Percentiles rank a stretch among this genome's conserved stretches.
Evolutionary conservation across 208 protist species (phyloP).

Genomic region (Leishmania amazonensis): DNA sequence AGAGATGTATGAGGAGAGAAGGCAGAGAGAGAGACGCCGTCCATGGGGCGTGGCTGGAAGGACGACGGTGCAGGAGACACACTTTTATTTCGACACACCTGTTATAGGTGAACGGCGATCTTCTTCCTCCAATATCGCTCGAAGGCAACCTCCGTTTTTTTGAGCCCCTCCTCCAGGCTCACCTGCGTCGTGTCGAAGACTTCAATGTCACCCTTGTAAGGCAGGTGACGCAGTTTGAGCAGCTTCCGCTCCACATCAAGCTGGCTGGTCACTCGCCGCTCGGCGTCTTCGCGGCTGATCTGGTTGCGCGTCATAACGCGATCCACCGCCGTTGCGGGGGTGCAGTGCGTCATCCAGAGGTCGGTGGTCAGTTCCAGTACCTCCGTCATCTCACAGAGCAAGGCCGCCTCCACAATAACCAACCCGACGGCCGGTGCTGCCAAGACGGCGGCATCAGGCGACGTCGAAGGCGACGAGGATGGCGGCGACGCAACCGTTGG

Average conservation of each 20-base stretch:
- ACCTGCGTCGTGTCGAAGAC: slow-evolving; percentile 63
- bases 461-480: slow-evolving; percentile 1
- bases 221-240: slow-evolving; percentile 27
- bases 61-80: background rate
- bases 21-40: background rate
- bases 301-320: slow-evolving; percentile 56
- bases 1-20: background rate
- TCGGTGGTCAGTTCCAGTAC: slow-evolving; percentile 48
- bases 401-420: slow-evolving; percentile 72
- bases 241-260: slow-evolving; percentile 31
- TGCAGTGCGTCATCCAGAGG: slow-evolving; percentile 75
- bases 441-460: background rate
- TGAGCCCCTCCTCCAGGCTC: slow-evolving; percentile 49
- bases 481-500: background rate
- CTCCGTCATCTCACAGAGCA: slow-evolving; percentile 60
- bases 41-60: background rate
- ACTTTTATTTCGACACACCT: background rate
- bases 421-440: slow-evolving; percentile 27
- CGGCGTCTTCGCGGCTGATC: slow-evolving; percentile 43
- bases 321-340: slow-evolving; percentile 34
- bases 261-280: slow-evolving; percentile 54
- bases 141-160: slow-evolving; percentile 43
- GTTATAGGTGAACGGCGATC: slow-evolving; percentile 18
- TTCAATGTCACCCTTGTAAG: slow-evolving; percentile 44
- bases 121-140: slow-evolving; percentile 54